Evolutionary conservation across 768 basidiomycete species (phyloP).

Genomic region (Auricularia sp.): DNA sequence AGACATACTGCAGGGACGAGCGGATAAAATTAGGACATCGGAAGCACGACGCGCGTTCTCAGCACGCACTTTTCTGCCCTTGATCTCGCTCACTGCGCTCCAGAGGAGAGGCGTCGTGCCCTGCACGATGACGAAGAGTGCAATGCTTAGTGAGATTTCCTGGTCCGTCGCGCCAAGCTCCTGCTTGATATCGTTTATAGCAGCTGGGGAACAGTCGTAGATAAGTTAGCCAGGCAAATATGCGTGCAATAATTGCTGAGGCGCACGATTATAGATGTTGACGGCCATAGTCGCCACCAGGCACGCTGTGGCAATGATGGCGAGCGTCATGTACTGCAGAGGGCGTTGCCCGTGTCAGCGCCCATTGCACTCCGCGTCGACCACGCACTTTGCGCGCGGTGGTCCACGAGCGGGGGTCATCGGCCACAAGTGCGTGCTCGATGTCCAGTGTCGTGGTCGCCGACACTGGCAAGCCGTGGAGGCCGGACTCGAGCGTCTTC

Average conservation of each 20-base stretch:
- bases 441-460: constrained; percentile 17
- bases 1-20: constrained; percentile 12
- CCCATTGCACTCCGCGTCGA: not conserved
- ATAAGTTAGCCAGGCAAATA: too few species aligned
- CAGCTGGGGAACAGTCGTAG: too few species aligned
- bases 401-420: constrained; percentile 58
- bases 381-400: constrained; percentile 29
- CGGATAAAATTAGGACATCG: too few species aligned
- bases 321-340: constrained; percentile 30
- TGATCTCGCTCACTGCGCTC: constrained; percentile 63
- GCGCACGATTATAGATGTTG: constrained; percentile 47
- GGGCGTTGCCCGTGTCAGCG: not conserved
- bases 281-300: constrained; percentile 48
- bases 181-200: too few species aligned
- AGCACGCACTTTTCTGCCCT: constrained; percentile 52
- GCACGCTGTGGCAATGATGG: constrained; percentile 39
- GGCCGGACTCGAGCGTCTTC: not conserved
- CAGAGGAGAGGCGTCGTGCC: constrained; percentile 58
- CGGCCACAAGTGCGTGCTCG: constrained; percentile 31
- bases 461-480: not conserved
- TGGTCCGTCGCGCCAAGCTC: constrained; percentile 51
- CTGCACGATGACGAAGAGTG: constrained; percentile 62
- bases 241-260: too few species aligned
- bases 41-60: not conserved
- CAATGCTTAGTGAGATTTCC: constrained; percentile 58